phyloP scores from a whole-genome alignment of 2,329 filamentous ascomycete species.

The Aspergillus ustus region DNA sequence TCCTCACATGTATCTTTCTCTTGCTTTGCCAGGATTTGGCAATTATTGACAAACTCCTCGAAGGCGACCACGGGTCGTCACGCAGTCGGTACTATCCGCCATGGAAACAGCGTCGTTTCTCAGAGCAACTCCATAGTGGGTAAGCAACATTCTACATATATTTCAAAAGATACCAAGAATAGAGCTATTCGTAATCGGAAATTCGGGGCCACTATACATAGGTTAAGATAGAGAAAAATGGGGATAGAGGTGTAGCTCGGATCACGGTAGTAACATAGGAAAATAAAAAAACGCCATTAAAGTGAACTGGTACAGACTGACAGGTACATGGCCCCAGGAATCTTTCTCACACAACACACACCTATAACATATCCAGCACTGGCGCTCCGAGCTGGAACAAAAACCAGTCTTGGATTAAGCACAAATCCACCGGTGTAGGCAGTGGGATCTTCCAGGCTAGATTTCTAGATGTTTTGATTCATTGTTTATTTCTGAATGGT shows the following conservation, averaged over 20 bases:
- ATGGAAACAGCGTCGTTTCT: too few relatives aligned
- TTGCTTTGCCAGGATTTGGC: not conserved
- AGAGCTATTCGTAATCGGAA: constrained; percentile 9
- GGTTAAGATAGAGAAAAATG: constrained; percentile 18
- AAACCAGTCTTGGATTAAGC: not conserved
- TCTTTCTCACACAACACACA: constrained; percentile 6
- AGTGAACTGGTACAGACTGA: constrained; percentile 23
- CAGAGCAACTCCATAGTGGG: too few relatives aligned
- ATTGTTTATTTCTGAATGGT: constrained; percentile 5
- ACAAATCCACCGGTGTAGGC: not conserved
- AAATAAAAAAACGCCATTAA: constrained; percentile 41
- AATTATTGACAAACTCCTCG: too few relatives aligned
- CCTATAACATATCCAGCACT: constrained; percentile 17
- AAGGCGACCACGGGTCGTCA: too few relatives aligned
- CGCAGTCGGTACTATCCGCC: too few relatives aligned
- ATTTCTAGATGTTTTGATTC: constrained; percentile 12
- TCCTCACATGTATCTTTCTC: not conserved
- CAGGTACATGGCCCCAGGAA: constrained; percentile 3
- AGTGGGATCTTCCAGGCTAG: not conserved
- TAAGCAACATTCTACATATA: not conserved
- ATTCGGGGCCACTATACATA: constrained; percentile 27
- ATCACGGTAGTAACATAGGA: constrained; percentile 28
- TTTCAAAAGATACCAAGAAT: not conserved
- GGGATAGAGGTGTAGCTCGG: constrained; percentile 22
- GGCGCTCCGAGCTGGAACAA: not conserved